Evolutionary conservation across 2,329 filamentous ascomycete genomes (phyloP).

Genomic region (Didymella arachidicola): DNA sequence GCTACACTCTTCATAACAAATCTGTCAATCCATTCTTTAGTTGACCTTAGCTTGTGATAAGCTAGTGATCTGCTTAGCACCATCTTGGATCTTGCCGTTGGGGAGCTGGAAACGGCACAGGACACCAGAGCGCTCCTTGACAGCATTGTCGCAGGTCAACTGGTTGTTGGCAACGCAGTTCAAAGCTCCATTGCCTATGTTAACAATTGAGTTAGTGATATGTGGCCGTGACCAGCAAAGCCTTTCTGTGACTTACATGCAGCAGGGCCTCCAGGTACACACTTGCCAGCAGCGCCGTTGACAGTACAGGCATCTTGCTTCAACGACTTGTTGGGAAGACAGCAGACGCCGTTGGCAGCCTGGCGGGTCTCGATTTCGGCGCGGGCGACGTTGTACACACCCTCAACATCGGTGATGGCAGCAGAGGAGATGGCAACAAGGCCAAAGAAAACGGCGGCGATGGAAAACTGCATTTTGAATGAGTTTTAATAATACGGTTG

Average conservation of each 20-base stretch:
- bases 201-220: neutral
- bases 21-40: neutral
- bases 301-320: constrained; percentile 28
- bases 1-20: neutral
- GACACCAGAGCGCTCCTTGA: constrained; percentile 25
- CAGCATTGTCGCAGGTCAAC: constrained; percentile 26
- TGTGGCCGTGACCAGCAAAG: neutral
- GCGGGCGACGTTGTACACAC: constrained; percentile 23
- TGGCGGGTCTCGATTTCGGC: constrained; percentile 22
- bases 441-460: constrained; percentile 24
- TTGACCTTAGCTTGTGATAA: neutral
- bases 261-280: constrained; percentile 29
- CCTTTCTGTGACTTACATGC: neutral
- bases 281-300: constrained; percentile 27
- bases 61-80: neutral
- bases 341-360: constrained; percentile 28
- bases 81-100: constrained; percentile 8
- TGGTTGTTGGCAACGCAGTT: constrained; percentile 31
- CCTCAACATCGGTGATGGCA: constrained; percentile 27
- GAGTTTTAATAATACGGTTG: neutral
- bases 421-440: constrained; percentile 29
- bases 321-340: constrained; percentile 25
- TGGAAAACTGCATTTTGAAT: neutral
- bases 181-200: constrained; percentile 20
- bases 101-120: constrained; percentile 26